phyloP scores from a whole-genome alignment of 345 rosid species.

The Citrus hindsii region DNA sequence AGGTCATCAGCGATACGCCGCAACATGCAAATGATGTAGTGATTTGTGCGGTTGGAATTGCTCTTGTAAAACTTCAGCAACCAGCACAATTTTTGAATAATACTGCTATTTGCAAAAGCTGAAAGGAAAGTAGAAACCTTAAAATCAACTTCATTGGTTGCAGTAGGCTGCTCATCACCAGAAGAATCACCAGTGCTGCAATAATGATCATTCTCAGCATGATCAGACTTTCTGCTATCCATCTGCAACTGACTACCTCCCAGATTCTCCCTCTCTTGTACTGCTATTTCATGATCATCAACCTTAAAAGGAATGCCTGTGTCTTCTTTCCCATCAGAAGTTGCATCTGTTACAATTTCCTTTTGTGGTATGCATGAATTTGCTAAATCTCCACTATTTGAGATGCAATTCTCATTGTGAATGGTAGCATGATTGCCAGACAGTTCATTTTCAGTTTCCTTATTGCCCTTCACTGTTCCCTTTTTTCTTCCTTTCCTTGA shows the following conservation, averaged over 20 bases:
- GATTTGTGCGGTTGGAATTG: slow-evolving; percentile 63
- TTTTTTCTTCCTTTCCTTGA: slow-evolving; percentile 69
- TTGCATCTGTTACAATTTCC: slow-evolving; percentile 26
- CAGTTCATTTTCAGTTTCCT: slow-evolving; percentile 34
- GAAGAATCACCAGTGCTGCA: slow-evolving; percentile 63
- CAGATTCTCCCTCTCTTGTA: slow-evolving; percentile 25
- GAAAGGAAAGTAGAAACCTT: slow-evolving; percentile 67
- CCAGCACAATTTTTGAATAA: slow-evolving; percentile 92
- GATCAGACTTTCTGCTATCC: slow-evolving; percentile 29
- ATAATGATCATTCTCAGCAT: slow-evolving; percentile 38
- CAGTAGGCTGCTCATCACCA: slow-evolving; percentile 52
- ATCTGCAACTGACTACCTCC: slow-evolving; percentile 27
- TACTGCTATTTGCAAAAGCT: slow-evolving; percentile 72
- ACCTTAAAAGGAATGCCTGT: slow-evolving; percentile 8
- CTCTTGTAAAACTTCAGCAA: slow-evolving; percentile 76
- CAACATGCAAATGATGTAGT: slow-evolving; percentile 58
- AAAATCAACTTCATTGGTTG: slow-evolving; percentile 85
- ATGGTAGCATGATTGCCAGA: slow-evolving; percentile 32
- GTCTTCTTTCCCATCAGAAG: slow-evolving; percentile 25
- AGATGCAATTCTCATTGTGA: slow-evolving; percentile 30
- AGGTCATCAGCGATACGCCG: slow-evolving; percentile 77
- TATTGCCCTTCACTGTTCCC: slow-evolving; percentile 30
- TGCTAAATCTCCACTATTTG: slow-evolving; percentile 28
- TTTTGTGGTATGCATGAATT: slow-evolving; percentile 16
- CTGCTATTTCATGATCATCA: slow-evolving; percentile 32